Conservation (phyloP, 2,329 filamentous ascomycete genomes). For the Anisogramma anomala region DNA sequence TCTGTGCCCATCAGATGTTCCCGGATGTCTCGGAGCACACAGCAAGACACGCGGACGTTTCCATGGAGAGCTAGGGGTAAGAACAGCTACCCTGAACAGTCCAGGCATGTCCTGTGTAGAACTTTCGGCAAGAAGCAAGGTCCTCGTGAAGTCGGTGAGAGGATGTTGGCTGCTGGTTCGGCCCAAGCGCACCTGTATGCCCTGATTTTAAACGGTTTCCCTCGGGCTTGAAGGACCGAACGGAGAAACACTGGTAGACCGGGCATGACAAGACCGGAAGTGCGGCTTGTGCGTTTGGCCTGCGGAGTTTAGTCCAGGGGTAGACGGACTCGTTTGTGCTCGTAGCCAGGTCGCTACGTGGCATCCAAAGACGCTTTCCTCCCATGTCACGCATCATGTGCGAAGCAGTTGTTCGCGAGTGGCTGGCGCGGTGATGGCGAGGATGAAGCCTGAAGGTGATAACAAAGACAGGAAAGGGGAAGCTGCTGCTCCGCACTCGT, state of each 20-base stretch:
- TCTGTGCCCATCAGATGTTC: constrained; percentile 9
- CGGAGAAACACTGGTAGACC: background rate
- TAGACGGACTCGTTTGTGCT: background rate
- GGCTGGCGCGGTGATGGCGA: background rate
- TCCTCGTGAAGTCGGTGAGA: background rate
- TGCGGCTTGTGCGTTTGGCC: background rate
- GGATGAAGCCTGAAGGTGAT: background rate
- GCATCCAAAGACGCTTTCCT: background rate
- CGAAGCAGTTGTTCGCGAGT: background rate
- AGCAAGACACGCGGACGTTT: constrained; percentile 6
- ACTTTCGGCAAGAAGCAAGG: background rate
- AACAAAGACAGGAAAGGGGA: background rate
- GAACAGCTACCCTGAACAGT: background rate
- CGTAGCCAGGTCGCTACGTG: background rate
- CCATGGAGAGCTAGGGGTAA: background rate
- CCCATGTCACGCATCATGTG: background rate
- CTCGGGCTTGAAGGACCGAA: background rate
- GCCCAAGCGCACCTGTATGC: background rate
- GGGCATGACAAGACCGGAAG: background rate
- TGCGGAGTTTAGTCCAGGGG: constrained; percentile 2
- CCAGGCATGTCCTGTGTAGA: background rate
- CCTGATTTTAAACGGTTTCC: constrained; percentile 5
- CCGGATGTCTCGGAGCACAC: constrained; percentile 12
- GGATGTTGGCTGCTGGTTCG: background rate
- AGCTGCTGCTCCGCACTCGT: background rate